Evolutionary conservation across 768 basidiomycete species (phyloP).

Genomic region (Collybia sp.): DNA sequence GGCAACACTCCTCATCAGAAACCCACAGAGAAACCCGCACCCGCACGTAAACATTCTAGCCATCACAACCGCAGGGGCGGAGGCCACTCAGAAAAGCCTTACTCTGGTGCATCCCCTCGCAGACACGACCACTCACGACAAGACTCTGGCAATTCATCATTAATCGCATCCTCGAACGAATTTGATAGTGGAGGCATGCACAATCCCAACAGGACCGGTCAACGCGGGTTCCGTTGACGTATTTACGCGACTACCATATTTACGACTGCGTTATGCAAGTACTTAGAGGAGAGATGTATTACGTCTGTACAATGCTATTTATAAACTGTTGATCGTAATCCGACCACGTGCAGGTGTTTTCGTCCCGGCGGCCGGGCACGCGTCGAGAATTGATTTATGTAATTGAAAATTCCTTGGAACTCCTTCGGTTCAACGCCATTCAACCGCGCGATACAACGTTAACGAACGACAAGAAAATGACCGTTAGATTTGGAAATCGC

Average conservation of each 20-base stretch:
- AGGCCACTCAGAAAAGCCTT: slow-evolving; percentile 16
- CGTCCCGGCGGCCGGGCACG: background rate
- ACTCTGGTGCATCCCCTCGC: slow-evolving; percentile 19
- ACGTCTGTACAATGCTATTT: background rate
- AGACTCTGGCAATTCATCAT: slow-evolving; percentile 26
- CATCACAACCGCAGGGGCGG: slow-evolving; percentile 5
- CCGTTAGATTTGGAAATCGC: slow-evolving; percentile 54
- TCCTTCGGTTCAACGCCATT: background rate
- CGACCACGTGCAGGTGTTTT: background rate
- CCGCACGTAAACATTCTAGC: slow-evolving; percentile 8
- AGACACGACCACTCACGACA: slow-evolving; percentile 16
- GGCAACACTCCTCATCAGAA: slow-evolving; percentile 5
- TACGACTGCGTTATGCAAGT: background rate
- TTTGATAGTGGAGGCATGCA: slow-evolving; percentile 39
- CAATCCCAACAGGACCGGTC: slow-evolving; percentile 28
- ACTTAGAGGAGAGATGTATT: background rate
- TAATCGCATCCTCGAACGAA: slow-evolving; percentile 26
- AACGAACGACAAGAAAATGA: slow-evolving; percentile 33
- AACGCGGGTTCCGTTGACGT: slow-evolving; percentile 16
- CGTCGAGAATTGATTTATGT: background rate
- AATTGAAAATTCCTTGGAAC: background rate
- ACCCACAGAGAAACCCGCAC: slow-evolving; percentile 8
- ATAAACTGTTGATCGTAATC: too few species aligned
- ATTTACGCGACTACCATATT: slow-evolving; percentile 9
- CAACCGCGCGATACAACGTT: background rate